Percentiles rank a stretch among this genome's conserved stretches.
Evolutionary conservation across 2,329 filamentous ascomycete genomes (phyloP).

Genomic region (Stromatinia cepivora): DNA sequence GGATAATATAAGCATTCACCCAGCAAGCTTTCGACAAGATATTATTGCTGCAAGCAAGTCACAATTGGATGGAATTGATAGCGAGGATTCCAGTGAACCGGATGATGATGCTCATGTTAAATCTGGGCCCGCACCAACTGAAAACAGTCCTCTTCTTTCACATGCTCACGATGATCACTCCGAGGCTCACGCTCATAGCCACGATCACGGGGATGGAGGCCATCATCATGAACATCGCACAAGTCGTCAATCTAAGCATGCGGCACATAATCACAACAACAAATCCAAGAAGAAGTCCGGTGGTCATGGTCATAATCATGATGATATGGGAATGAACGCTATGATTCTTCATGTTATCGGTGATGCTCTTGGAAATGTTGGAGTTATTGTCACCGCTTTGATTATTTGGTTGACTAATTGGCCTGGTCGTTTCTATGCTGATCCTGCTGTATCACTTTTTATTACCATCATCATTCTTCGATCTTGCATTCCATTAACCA

Average conservation of each 20-base stretch:
- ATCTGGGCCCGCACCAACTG: slow-evolving; percentile 43
- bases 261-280: slow-evolving; percentile 72
- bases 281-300: slow-evolving; percentile 65
- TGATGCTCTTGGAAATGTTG: slow-evolving; percentile 82
- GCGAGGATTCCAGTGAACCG: slow-evolving; percentile 51
- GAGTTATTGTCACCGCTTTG: slow-evolving; percentile 78
- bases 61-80: slow-evolving; percentile 58
- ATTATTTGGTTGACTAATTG: slow-evolving; percentile 90
- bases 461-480: slow-evolving; percentile 80
- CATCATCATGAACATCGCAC: slow-evolving; percentile 26
- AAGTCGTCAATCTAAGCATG: slow-evolving; percentile 51
- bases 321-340: slow-evolving; percentile 92
- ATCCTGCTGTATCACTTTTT: slow-evolving; percentile 88
- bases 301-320: slow-evolving; percentile 74
- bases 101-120: slow-evolving; percentile 38
- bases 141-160: slow-evolving; percentile 35
- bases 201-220: slow-evolving; percentile 27
- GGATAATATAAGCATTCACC: slow-evolving; percentile 77
- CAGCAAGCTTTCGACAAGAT: slow-evolving; percentile 85
- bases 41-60: slow-evolving; percentile 82
- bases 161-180: slow-evolving; percentile 12
- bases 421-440: slow-evolving; percentile 80
- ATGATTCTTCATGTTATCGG: slow-evolving; percentile 77
- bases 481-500: slow-evolving; percentile 76
- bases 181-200: slow-evolving; percentile 11